phyloP scores from a whole-genome alignment of 495 filamentous ascomycete species.

The Copromyces sp. region DNA sequence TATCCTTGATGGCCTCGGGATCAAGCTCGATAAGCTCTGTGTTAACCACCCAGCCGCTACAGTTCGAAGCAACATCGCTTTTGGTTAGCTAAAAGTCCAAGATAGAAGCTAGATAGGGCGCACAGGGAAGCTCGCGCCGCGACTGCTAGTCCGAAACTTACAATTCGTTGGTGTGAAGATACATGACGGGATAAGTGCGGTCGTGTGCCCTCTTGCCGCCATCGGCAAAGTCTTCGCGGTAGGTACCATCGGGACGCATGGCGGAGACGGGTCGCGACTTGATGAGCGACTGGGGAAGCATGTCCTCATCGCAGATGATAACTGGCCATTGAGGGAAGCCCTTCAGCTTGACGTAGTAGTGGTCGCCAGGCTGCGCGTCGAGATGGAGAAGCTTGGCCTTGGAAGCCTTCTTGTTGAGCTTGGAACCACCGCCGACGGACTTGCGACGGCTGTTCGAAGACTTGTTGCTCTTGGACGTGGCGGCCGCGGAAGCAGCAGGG shows the following conservation, averaged over 20 bases:
- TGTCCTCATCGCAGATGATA: slow-evolving; percentile 83
- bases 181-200: slow-evolving; percentile 88
- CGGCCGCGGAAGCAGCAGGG: slow-evolving; percentile 17
- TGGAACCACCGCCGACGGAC: slow-evolving; percentile 60
- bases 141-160: slow-evolving; percentile 39
- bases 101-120: background rate
- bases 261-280: slow-evolving; percentile 71
- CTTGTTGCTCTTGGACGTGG: slow-evolving; percentile 31
- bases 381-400: slow-evolving; percentile 58
- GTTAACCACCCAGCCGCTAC: slow-evolving; percentile 78
- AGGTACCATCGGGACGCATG: slow-evolving; percentile 65
- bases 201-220: slow-evolving; percentile 73
- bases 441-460: slow-evolving; percentile 45
- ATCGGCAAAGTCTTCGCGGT: slow-evolving; percentile 72
- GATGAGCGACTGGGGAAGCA: slow-evolving; percentile 66
- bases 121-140: background rate
- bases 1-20: slow-evolving; percentile 50
- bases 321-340: slow-evolving; percentile 86
- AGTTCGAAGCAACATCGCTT: slow-evolving; percentile 10
- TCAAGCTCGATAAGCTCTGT: slow-evolving; percentile 65
- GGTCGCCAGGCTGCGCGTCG: slow-evolving; percentile 74
- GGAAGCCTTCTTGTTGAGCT: slow-evolving; percentile 76
- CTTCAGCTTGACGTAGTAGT: slow-evolving; percentile 78
- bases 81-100: background rate
- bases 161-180: slow-evolving; percentile 90